A percentile compares a stretch with the other conserved stretches of the same genome.
These are phyloP conservation scores for Aphanoascus verrucosus DNA, from an alignment of 2,329 filamentous ascomycete genomes.

Conservation along the genomic window DNA sequence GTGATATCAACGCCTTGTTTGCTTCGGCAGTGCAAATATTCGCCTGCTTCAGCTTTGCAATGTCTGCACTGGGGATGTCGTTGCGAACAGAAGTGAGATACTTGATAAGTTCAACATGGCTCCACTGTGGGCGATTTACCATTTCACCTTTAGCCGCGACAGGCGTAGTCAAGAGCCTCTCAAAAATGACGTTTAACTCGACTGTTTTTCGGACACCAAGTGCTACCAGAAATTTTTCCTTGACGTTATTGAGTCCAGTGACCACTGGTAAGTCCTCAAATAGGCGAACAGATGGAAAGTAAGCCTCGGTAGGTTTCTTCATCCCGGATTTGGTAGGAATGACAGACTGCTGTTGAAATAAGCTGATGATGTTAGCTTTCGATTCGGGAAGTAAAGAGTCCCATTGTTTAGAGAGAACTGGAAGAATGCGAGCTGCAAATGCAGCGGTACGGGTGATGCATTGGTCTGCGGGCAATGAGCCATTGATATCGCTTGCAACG, in stretches of 20 bases:
- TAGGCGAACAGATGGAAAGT: slow-evolving; percentile 85
- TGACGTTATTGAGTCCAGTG: slow-evolving; percentile 63
- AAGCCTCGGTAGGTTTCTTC: slow-evolving; percentile 73
- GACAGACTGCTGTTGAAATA: slow-evolving; percentile 58
- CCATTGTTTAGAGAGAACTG: slow-evolving; percentile 80
- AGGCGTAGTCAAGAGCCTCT: slow-evolving; percentile 60
- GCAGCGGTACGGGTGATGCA: slow-evolving; percentile 60
- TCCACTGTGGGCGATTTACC: slow-evolving; percentile 55
- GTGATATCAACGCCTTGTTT: slow-evolving; percentile 43
- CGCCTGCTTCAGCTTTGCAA: slow-evolving; percentile 65
- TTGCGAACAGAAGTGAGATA: slow-evolving; percentile 82
- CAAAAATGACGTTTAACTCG: slow-evolving; percentile 87
- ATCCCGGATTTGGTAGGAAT: slow-evolving; percentile 84
- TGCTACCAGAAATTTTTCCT: slow-evolving; percentile 76
- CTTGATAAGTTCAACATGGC: slow-evolving; percentile 86
- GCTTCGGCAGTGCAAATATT: slow-evolving; percentile 72
- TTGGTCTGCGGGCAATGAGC: slow-evolving; percentile 50
- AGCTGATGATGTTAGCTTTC: slow-evolving; percentile 53
- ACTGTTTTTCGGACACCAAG: slow-evolving; percentile 92
- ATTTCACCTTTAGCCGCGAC: slow-evolving; percentile 38
- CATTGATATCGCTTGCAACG: slow-evolving; percentile 53
- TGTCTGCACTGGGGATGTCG: slow-evolving; percentile 75
- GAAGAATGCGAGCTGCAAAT: slow-evolving; percentile 67
- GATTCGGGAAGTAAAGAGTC: slow-evolving; percentile 60
- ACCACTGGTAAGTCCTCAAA: slow-evolving; percentile 89